Conservation (phyloP, 2,329 filamentous ascomycete genomes). For the Fusarium ramigenum region DNA sequence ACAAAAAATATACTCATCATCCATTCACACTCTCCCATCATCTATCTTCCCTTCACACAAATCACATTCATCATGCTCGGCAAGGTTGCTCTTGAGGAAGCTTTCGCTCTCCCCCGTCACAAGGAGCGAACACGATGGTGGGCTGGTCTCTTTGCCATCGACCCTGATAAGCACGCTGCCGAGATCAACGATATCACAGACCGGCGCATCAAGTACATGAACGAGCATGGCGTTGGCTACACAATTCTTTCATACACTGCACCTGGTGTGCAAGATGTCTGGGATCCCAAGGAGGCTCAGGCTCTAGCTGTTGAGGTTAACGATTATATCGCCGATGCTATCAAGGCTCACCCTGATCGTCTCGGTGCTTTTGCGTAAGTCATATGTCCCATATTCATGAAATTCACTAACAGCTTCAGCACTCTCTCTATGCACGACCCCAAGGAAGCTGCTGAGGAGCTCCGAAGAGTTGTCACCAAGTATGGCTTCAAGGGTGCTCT, state of each 20-base stretch:
- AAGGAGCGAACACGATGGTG: constrained; percentile 68
- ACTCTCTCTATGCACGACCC: constrained; percentile 64
- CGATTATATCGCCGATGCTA: constrained; percentile 51
- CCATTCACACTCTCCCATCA: neutral
- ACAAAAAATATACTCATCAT: neutral
- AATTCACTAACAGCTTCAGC: constrained; percentile 26
- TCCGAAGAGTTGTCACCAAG: constrained; percentile 62
- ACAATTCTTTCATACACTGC: constrained; percentile 60
- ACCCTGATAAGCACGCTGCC: constrained; percentile 64
- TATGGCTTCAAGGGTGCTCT: constrained; percentile 71
- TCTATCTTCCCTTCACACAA: neutral
- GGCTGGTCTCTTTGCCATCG: constrained; percentile 67
- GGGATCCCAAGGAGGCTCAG: constrained; percentile 53
- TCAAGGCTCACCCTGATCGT: constrained; percentile 51
- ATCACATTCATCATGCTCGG: constrained; percentile 57
- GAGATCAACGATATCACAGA: constrained; percentile 60
- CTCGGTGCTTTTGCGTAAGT: constrained; percentile 58
- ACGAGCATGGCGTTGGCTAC: constrained; percentile 59
- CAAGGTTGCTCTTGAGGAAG: constrained; percentile 70
- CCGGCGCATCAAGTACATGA: constrained; percentile 54
- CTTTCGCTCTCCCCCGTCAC: constrained; percentile 67
- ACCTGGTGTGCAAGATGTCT: constrained; percentile 58
- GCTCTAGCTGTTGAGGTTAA: constrained; percentile 54
- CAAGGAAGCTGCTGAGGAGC: constrained; percentile 58
- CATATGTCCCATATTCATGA: fast-evolving